Evolutionary conservation across 169 alveolate species (phyloP), one percentile per base, ranked within the genome.

Genomic region (Eimeria acervulina): DNA sequence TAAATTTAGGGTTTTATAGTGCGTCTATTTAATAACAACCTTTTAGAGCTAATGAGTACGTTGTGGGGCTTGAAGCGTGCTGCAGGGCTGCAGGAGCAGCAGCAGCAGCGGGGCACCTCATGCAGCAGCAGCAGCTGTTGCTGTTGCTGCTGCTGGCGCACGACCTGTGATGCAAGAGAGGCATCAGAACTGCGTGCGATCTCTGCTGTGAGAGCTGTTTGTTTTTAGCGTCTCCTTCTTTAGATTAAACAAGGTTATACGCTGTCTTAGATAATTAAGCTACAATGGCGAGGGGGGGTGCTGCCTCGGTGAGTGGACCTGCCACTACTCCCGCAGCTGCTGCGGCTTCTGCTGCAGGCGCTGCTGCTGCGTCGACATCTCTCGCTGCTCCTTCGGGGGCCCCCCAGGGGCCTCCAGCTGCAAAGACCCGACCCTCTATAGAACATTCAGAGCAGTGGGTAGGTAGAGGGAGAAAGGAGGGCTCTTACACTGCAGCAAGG

Each of bases 281-380:
- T 47, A 81, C 90, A 81, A 81, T 81, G 90, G 90, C 90, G 51
- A 81, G 90, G 90, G 90, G 90, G 70, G 90, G 90, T 33, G 90
- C 90, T 40, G 90, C 90, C 90, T 81, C 72, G 28, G 44, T 72
- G 90, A 81, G 70, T 47, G 90, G 44, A n/a, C 90, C 72, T 81
- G 44, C 90, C 87, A 76, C 87, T 61, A 76, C 87, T 38, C 59
- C 87, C 1, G 52, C 87, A 5, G 87, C 87, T 38, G 87, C 87
- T 26, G 63, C 40, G 90, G 70, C 31, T 59, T 59, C 68, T 59
- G 21, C 68, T 59, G 68, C n/a, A 19, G 68, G 68, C 19, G 68
- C 68, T 59, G 68, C 90, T 40, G 90, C 90, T 10, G 72, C n/a
- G 26, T 28, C 90, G 5, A 42, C 90, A 44, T 4, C 90, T 47